A percentile compares a stretch with the other conserved stretches of the same genome.
phyloP scores from a whole-genome alignment of 2,329 filamentous ascomycete genomes.

The Scedosporium boydii region DNA sequence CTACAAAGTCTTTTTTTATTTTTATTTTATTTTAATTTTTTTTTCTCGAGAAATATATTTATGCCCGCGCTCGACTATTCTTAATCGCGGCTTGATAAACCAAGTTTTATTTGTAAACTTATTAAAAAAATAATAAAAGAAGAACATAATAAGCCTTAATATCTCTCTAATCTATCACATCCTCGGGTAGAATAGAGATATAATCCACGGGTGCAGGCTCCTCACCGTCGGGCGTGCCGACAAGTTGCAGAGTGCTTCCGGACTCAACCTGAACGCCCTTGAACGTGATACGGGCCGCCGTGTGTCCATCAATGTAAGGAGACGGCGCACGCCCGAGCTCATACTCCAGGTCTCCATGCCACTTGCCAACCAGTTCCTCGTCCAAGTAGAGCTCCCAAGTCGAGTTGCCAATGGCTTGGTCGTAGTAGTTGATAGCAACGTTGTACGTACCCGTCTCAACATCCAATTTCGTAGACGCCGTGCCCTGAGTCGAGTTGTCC shows the following conservation, averaged over 20 bases:
- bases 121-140: background rate
- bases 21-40: too few species aligned
- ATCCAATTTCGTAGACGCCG: conserved; percentile 32
- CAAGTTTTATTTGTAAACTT: background rate
- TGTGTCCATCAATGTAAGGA: conserved; percentile 53
- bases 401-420: conserved; percentile 48
- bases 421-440: conserved; percentile 58
- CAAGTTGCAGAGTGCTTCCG: conserved; percentile 44
- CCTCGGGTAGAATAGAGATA: conserved; percentile 48
- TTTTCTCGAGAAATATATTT: too few species aligned
- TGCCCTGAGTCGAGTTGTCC: conserved; percentile 33
- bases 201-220: conserved; percentile 62
- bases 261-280: conserved; percentile 33
- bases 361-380: conserved; percentile 40
- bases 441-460: conserved; percentile 48
- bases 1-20: too few species aligned
- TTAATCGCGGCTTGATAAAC: background rate
- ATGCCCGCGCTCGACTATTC: too few species aligned
- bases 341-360: conserved; percentile 52
- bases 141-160: background rate
- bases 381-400: conserved; percentile 46
- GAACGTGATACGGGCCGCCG: conserved; percentile 54
- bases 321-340: conserved; percentile 49
- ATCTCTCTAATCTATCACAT: conserved; percentile 41
- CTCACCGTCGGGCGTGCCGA: conserved; percentile 46